Percentiles rank a stretch among this genome's conserved stretches.
phyloP scores from a whole-genome alignment of 768 basidiomycete genomes.

The Butyriboletus loyo region DNA sequence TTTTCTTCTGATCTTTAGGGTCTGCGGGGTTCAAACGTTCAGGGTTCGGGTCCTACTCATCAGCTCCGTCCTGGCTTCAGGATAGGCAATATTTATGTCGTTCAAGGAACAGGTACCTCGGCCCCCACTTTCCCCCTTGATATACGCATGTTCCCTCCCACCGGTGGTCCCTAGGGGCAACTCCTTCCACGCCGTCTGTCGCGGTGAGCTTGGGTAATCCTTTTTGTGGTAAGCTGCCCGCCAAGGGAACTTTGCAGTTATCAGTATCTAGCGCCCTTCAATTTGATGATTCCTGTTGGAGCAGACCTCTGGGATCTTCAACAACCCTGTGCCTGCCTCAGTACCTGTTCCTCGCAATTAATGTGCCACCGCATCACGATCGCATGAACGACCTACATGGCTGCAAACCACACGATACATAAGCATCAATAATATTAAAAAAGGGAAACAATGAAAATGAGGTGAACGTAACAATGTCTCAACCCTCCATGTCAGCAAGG shows the following conservation, averaged over 20 bases:
- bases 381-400: background rate
- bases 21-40: no score
- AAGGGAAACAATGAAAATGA: background rate
- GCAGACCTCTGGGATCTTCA: background rate
- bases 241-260: background rate
- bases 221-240: background rate
- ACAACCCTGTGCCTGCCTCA: background rate
- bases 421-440: constrained; percentile 10
- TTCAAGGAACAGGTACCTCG: background rate
- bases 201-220: no score
- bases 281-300: background rate
- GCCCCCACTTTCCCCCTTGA: background rate
- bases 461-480: background rate
- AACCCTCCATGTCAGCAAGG: constrained; percentile 58
- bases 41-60: no score
- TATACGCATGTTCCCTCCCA: background rate
- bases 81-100: background rate
- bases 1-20: no score
- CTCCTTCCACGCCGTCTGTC: background rate
- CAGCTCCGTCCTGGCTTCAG: background rate
- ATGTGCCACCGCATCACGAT: background rate
- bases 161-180: no score
- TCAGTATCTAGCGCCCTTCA: background rate
- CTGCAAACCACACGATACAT: background rate
- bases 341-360: background rate